A percentile compares a stretch with the other conserved stretches of the same genome.
Evolutionary conservation across 768 basidiomycete genomes (phyloP).

Genomic region (Lanmaoa rubissima): DNA sequence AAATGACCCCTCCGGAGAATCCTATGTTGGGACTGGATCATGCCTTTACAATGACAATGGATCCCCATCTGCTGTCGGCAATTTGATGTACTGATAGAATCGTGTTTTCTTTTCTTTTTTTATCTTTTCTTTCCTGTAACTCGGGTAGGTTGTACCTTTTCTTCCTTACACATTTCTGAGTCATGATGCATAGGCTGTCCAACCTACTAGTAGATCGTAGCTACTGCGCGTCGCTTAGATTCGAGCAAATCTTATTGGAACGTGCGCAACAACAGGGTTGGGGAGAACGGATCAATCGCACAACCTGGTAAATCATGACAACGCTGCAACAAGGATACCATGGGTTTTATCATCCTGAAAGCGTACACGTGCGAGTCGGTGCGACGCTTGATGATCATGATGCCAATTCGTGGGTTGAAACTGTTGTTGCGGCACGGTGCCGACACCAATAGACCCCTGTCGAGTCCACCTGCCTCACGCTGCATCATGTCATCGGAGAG

Average conservation of each 20-base stretch:
- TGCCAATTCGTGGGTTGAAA: background rate
- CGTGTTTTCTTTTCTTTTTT: background rate
- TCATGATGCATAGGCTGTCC: background rate
- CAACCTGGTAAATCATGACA: background rate
- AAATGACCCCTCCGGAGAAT: conserved; percentile 17
- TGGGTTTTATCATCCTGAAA: too few species aligned
- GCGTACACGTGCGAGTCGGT: too few species aligned
- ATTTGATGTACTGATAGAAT: conserved; percentile 18
- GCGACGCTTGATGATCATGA: background rate
- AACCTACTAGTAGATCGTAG: too few species aligned
- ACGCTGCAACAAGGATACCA: background rate
- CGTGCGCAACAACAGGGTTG: background rate
- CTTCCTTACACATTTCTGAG: background rate
- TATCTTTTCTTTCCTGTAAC: background rate
- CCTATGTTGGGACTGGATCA: conserved; percentile 28
- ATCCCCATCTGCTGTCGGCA: conserved; percentile 23
- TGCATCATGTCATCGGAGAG: background rate
- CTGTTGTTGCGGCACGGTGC: background rate
- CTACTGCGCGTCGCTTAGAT: background rate
- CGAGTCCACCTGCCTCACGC: too few species aligned
- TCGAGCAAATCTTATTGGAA: background rate
- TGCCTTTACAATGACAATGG: conserved; percentile 35
- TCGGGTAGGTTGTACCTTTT: background rate
- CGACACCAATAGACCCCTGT: background rate
- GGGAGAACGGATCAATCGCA: background rate